Conservation (phyloP, 352 stramenopile genomes). For the Phytophthora aleatoria region DNA sequence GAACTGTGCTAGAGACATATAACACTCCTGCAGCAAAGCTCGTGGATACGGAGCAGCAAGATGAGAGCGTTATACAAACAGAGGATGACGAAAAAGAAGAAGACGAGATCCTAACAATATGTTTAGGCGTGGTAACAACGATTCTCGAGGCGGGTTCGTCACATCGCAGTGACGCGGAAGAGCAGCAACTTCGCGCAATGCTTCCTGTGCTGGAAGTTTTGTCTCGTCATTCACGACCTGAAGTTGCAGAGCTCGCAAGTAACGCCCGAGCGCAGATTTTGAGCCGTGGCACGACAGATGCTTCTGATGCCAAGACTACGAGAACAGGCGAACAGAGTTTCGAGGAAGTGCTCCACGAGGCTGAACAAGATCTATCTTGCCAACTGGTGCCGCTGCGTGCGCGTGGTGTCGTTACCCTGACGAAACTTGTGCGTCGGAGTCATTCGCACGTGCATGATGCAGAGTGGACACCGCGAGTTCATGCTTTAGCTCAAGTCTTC, state of each 20-base stretch:
- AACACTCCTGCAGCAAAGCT: slow-evolving; percentile 28
- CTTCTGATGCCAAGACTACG: neutral
- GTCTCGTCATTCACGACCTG: slow-evolving; percentile 52
- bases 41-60: slow-evolving; percentile 37
- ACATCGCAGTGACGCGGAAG: slow-evolving; percentile 52
- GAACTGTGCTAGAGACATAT: slow-evolving; percentile 74
- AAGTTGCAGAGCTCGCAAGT: slow-evolving; percentile 76
- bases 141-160: slow-evolving; percentile 74
- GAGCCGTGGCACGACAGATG: slow-evolving; percentile 33
- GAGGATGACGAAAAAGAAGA: slow-evolving; percentile 45
- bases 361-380: slow-evolving; percentile 65
- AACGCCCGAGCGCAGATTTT: slow-evolving; percentile 73
- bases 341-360: slow-evolving; percentile 51
- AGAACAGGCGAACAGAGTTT: slow-evolving; percentile 49
- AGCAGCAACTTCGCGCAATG: slow-evolving; percentile 62
- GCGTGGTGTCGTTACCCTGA: slow-evolving; percentile 74
- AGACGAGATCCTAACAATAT: slow-evolving; percentile 80
- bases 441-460: slow-evolving; percentile 44
- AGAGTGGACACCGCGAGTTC: slow-evolving; percentile 56
- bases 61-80: slow-evolving; percentile 9
- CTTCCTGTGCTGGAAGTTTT: slow-evolving; percentile 67
- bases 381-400: slow-evolving; percentile 72
- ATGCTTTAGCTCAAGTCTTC: slow-evolving; percentile 61
- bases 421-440: slow-evolving; percentile 73
- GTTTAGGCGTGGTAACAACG: slow-evolving; percentile 75